A percentile compares a stretch with the other conserved stretches of the same genome.
Conservation (phyloP, 2,329 filamentous ascomycete species). For the Daldinia eschscholtzii region DNA sequence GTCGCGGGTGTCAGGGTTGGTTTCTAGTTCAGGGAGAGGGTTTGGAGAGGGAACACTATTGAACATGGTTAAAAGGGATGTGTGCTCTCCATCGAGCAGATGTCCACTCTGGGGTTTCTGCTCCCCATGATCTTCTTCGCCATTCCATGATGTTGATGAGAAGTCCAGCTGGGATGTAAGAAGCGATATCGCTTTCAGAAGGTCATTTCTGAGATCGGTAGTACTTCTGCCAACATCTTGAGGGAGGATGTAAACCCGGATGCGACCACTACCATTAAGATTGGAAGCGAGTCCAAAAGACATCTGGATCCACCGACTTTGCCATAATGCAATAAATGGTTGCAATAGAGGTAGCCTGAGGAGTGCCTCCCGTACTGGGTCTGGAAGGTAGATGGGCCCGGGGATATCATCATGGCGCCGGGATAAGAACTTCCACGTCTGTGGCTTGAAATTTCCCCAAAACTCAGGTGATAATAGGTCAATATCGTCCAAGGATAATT, state of each 20-base stretch:
- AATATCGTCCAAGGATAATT: constrained; percentile 47
- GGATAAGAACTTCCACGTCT: constrained; percentile 50
- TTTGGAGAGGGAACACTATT: constrained; percentile 78
- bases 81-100: constrained; percentile 55
- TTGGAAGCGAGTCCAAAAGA: constrained; percentile 52
- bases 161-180: constrained; percentile 69
- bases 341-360: constrained; percentile 47
- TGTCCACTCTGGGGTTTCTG: constrained; percentile 32
- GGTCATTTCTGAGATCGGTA: constrained; percentile 63
- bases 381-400: constrained; percentile 25
- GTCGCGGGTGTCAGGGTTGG: constrained; percentile 63
- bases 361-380: constrained; percentile 49
- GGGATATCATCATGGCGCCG: constrained; percentile 41
- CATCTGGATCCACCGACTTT: constrained; percentile 59
- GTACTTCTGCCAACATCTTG: constrained; percentile 70
- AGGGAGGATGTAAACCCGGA: constrained; percentile 73
- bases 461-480: constrained; percentile 25
- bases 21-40: constrained; percentile 64
- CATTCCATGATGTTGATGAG: constrained; percentile 68
- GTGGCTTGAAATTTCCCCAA: constrained; percentile 32
- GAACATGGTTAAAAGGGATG: constrained; percentile 77
- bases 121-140: constrained; percentile 49
- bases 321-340: constrained; percentile 52
- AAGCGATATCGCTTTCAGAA: constrained; percentile 60
- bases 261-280: constrained; percentile 45